These are phyloP conservation scores for Gossypium raimondii DNA, from an alignment of 345 rosid species.

Conservation along the genomic window DNA sequence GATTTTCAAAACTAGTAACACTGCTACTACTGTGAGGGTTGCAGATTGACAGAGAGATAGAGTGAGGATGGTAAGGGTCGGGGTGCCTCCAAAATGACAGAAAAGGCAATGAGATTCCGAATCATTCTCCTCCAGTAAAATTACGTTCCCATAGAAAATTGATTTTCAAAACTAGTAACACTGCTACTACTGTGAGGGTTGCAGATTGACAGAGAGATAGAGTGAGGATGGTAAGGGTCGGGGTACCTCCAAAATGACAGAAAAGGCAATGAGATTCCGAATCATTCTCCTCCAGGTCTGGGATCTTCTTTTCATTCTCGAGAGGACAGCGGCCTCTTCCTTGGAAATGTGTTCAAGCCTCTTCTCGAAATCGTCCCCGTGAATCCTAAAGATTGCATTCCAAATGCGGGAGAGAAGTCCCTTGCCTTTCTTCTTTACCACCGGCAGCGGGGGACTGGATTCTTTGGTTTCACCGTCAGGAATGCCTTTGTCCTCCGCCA, in stretches of 20 bases:
- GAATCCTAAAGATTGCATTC: slow-evolving; percentile 54
- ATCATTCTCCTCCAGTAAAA: slow-evolving; percentile 48
- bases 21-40: background rate
- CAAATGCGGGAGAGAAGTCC: slow-evolving; percentile 73
- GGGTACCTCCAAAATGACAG: slow-evolving; percentile 67
- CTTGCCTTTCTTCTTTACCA: slow-evolving; percentile 41
- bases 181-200: background rate
- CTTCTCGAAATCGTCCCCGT: slow-evolving; percentile 87
- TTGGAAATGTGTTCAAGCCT: slow-evolving; percentile 66
- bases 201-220: background rate
- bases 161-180: background rate
- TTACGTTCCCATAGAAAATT: background rate
- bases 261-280: slow-evolving; percentile 56
- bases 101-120: slow-evolving; percentile 56
- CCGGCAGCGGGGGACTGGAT: slow-evolving; percentile 18
- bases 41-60: background rate
- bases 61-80: background rate
- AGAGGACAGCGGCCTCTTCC: slow-evolving; percentile 74
- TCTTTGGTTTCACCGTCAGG: slow-evolving; percentile 32
- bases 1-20: background rate
- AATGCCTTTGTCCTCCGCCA: slow-evolving; percentile 36
- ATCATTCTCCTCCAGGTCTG: slow-evolving; percentile 56
- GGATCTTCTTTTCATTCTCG: slow-evolving; percentile 65
- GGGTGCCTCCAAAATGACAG: slow-evolving; percentile 66
- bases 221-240: background rate